Percentiles rank a stretch among this genome's conserved stretches.
These are phyloP conservation scores for Deuterostichococcus epilithicus DNA, from an alignment of 139 green algal genomes.

Conservation along the genomic window DNA sequence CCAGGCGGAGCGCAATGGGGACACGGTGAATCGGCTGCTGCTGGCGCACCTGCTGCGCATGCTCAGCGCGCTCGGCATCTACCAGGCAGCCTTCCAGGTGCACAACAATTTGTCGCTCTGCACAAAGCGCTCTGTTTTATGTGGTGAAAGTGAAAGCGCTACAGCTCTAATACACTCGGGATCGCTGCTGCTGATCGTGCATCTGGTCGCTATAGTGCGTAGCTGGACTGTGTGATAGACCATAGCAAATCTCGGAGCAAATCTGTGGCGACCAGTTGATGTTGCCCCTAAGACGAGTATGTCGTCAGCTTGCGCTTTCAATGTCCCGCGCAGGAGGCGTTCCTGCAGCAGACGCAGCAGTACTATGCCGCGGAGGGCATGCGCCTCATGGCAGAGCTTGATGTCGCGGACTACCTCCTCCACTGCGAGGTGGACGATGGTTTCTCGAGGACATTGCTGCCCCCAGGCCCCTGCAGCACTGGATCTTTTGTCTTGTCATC, in stretches of 20 bases:
- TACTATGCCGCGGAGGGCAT: conserved; percentile 70
- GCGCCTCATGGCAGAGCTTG: conserved; percentile 52
- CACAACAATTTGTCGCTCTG: no score
- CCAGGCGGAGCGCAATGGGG: conserved; percentile 67
- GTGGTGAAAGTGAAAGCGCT: no score
- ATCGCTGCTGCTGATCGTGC: no score
- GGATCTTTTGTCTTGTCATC: no score
- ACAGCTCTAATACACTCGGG: no score
- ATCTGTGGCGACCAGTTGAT: no score
- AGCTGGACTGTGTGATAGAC: no score
- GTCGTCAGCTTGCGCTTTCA: neutral
- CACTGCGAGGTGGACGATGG: conserved; percentile 82
- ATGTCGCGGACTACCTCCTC: conserved; percentile 84
- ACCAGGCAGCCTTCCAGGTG: conserved; percentile 58
- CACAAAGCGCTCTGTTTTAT: neutral
- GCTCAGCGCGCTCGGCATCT: conserved; percentile 68
- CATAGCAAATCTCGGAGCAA: no score
- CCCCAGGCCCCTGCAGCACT: no score
- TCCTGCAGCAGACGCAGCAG: conserved; percentile 17
- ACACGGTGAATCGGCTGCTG: conserved; percentile 71
- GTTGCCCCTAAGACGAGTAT: no score
- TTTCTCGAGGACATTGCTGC: no score
- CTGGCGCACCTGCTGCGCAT: conserved; percentile 73
- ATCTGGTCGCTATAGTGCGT: no score
- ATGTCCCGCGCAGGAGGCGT: neutral